Evolutionary conservation across 164 flowering plant species (phyloP).

Genomic region (Malania oleifera): DNA sequence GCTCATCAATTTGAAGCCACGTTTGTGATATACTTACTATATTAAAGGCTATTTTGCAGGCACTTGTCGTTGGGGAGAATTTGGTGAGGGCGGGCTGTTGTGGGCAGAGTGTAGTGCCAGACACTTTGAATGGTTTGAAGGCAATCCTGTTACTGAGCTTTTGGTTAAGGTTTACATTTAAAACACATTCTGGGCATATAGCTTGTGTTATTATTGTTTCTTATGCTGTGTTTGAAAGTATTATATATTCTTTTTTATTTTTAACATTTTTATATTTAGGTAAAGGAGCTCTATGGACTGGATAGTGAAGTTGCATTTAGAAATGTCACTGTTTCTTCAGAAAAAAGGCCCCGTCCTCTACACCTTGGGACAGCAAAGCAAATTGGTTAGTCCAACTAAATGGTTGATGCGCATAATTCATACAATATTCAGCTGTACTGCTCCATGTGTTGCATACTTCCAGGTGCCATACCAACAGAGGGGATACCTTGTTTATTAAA

Average conservation of each 20-base stretch:
- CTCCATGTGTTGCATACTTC: constrained; percentile 10
- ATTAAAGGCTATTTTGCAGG: constrained; percentile 33
- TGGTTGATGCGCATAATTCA: too few relatives aligned
- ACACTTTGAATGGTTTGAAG: constrained; percentile 92
- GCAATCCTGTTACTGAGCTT: constrained; percentile 56
- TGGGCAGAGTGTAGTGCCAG: constrained; percentile 90
- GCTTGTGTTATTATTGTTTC: neutral
- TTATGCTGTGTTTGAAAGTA: neutral
- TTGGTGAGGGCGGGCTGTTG: constrained; percentile 93
- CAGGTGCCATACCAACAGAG: constrained; percentile 94
- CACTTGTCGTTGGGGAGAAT: constrained; percentile 95
- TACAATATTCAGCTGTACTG: neutral
- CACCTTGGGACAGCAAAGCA: constrained; percentile 93
- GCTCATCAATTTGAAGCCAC: constrained; percentile 2
- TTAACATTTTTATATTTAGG: constrained; percentile 34
- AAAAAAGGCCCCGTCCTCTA: constrained; percentile 79
- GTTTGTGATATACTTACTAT: neutral
- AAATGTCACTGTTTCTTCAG: constrained; percentile 72
- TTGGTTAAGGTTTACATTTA: constrained; percentile 54
- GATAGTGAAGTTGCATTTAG: constrained; percentile 69
- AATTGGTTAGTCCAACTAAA: constrained; percentile 68
- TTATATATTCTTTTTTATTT: constrained; percentile 1
- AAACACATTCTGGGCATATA: neutral
- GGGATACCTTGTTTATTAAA: constrained; percentile 93
- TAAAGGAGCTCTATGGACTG: constrained; percentile 90